Conservation (phyloP, 2,329 filamentous ascomycete genomes). For the Fusarium staphyleae region DNA sequence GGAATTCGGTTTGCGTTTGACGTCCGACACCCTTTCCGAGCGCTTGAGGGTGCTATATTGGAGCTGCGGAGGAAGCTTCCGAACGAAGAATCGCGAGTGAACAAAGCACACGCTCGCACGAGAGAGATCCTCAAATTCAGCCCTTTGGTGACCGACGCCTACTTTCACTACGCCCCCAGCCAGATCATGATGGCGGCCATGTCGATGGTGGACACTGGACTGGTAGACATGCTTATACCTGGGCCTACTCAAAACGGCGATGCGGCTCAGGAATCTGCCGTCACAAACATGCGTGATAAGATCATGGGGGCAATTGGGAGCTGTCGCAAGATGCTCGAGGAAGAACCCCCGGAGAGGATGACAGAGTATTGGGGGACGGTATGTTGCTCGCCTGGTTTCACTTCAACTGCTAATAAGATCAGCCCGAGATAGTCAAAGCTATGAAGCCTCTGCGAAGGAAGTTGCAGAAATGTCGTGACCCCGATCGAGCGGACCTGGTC, state of each 20-base stretch:
- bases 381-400: conserved; percentile 28
- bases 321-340: conserved; percentile 62
- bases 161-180: conserved; percentile 93
- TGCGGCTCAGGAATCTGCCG: conserved; percentile 31
- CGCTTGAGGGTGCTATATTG: conserved; percentile 84
- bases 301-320: conserved; percentile 57
- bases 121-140: conserved; percentile 78
- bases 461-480: conserved; percentile 76
- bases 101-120: conserved; percentile 74
- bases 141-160: conserved; percentile 89
- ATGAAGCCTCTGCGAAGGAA: conserved; percentile 70
- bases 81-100: conserved; percentile 61
- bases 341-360: conserved; percentile 64
- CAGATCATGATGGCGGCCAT: conserved; percentile 91
- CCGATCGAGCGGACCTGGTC: conserved; percentile 75
- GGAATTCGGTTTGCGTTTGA: conserved; percentile 93
- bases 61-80: conserved; percentile 75
- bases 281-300: conserved; percentile 52
- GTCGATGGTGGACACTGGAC: conserved; percentile 73
- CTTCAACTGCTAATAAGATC: conserved; percentile 29
- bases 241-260: conserved; percentile 46
- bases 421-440: conserved; percentile 53
- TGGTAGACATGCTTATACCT: conserved; percentile 60
- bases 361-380: conserved; percentile 62
- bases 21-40: conserved; percentile 87